These are phyloP conservation scores for Citrullus amarus DNA, from an alignment of 306 rosid genomes.

Conservation along the genomic window DNA sequence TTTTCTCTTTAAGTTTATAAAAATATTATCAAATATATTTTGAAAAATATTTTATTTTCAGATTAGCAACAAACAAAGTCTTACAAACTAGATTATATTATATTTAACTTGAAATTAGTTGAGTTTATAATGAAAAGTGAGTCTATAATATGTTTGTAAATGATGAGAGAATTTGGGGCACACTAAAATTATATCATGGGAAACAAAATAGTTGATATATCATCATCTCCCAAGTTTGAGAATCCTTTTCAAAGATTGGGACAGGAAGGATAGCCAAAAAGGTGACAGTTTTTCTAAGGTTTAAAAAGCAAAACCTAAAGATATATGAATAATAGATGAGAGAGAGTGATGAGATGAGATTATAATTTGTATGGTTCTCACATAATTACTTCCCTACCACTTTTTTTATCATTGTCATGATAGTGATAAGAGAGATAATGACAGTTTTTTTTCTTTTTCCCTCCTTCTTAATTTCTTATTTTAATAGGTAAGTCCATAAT, in stretches of 20 bases:
- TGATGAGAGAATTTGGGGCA: neutral
- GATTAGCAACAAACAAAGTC: too few relatives aligned
- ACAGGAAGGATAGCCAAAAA: neutral
- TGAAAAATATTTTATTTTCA: too few relatives aligned
- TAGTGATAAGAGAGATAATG: neutral
- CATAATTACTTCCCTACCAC: neutral
- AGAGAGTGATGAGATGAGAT: constrained; percentile 14
- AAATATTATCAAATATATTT: too few relatives aligned
- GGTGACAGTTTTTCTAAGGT: neutral
- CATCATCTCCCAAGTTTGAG: neutral
- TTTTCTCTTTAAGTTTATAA: too few relatives aligned
- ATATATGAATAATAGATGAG: constrained; percentile 22
- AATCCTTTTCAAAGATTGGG: neutral
- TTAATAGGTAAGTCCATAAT: neutral
- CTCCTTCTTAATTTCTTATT: too few relatives aligned
- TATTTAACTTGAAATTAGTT: too few relatives aligned
- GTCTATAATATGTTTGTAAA: neutral
- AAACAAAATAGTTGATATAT: neutral
- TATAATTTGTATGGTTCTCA: neutral
- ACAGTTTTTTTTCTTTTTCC: neutral
- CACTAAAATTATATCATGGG: neutral
- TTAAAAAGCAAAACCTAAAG: constrained; percentile 19
- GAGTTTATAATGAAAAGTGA: too few relatives aligned
- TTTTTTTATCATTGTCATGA: neutral
- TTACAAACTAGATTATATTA: too few relatives aligned